Conservation (phyloP, 495 filamentous ascomycete genomes). For the Aspergillus affinis region DNA sequence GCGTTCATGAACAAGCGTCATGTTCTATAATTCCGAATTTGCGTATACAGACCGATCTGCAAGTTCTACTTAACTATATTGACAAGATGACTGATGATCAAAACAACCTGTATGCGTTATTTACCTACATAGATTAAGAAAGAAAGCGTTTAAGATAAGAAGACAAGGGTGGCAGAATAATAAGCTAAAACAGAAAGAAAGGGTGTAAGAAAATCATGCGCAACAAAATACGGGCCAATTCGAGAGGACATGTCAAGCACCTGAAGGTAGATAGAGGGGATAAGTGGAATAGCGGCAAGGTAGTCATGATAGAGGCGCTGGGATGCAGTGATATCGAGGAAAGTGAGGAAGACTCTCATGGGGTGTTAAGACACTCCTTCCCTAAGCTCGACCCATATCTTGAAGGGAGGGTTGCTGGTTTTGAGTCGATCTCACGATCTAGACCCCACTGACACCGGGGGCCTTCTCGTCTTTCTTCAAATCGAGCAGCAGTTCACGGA, state of each 20-base stretch:
- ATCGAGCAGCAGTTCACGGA: slow-evolving; percentile 86
- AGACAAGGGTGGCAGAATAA: slow-evolving; percentile 26
- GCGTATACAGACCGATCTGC: slow-evolving; percentile 3
- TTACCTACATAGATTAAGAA: slow-evolving; percentile 29
- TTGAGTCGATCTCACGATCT: slow-evolving; percentile 15
- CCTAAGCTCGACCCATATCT: background rate
- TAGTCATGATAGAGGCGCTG: slow-evolving; percentile 13
- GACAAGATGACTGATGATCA: background rate
- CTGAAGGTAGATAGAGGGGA: background rate
- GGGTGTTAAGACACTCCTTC: slow-evolving; percentile 1
- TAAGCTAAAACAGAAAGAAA: slow-evolving; percentile 15
- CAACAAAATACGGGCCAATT: slow-evolving; percentile 2
- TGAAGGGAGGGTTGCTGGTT: background rate
- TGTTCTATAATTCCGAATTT: background rate
- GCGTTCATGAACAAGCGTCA: background rate
- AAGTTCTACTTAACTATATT: background rate
- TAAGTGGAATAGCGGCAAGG: slow-evolving; percentile 6
- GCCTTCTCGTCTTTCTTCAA: slow-evolving; percentile 94
- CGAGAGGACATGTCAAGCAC: slow-evolving; percentile 11
- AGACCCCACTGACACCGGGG: slow-evolving; percentile 65
- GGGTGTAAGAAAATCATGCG: slow-evolving; percentile 1
- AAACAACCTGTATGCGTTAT: slow-evolving; percentile 8
- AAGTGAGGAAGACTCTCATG: slow-evolving; percentile 11
- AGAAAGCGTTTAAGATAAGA: slow-evolving; percentile 22
- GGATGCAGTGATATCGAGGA: slow-evolving; percentile 4